Evolutionary conservation across 306 rosid species (phyloP).

Genomic region (Lathyrus aphaca): DNA sequence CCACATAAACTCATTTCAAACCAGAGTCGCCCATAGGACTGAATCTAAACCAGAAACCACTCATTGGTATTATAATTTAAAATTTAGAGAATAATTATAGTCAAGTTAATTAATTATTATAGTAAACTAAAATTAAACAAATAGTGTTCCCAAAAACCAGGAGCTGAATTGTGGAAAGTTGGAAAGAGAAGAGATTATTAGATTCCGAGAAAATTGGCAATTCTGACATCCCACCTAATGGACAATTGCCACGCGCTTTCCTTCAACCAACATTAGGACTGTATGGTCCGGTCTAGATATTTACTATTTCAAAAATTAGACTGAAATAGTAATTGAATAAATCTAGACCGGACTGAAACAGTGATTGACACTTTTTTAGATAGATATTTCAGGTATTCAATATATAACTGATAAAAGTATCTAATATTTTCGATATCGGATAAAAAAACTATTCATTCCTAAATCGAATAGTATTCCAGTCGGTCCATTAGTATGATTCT

Average conservation of each 20-base stretch:
- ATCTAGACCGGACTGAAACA: too few relatives aligned
- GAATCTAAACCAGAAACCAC: conserved; percentile 44
- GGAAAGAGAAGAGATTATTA: not conserved
- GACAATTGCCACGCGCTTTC: conserved; percentile 28
- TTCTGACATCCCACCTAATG: conserved; percentile 33
- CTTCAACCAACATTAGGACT: not conserved
- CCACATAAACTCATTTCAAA: conserved; percentile 9
- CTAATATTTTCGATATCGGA: too few relatives aligned
- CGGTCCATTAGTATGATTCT: too few relatives aligned
- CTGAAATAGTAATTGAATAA: too few relatives aligned
- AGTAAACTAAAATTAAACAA: not conserved
- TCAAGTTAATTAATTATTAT: not conserved
- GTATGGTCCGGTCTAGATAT: too few relatives aligned
- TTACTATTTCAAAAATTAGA: too few relatives aligned
- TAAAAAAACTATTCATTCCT: too few relatives aligned
- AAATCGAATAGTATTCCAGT: too few relatives aligned
- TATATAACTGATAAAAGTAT: too few relatives aligned
- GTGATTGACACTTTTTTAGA: too few relatives aligned
- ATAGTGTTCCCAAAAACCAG: conserved; percentile 66
- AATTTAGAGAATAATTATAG: not conserved
- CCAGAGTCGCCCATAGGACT: conserved; percentile 42
- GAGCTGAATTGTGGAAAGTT: conserved; percentile 46
- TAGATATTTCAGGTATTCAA: too few relatives aligned
- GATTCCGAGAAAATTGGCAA: conserved; percentile 50
- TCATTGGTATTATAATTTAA: not conserved